A percentile compares a stretch with the other conserved stretches of the same genome.
Conservation (phyloP, 768 basidiomycete genomes). For the Phylloporus scabripes region DNA sequence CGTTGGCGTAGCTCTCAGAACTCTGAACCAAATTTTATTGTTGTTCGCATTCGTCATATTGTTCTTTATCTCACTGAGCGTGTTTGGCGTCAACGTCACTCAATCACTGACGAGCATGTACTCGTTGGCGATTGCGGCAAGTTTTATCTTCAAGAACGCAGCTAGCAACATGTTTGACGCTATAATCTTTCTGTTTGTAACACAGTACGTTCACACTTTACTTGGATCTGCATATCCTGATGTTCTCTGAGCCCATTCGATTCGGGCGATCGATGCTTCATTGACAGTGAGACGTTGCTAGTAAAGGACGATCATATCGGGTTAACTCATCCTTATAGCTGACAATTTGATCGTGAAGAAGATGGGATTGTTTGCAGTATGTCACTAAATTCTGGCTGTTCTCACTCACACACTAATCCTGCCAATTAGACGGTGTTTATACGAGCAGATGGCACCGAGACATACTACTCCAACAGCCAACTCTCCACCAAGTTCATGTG, state of each 20-base stretch:
- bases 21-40: slow-evolving; percentile 58
- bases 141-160: slow-evolving; percentile 76
- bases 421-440: slow-evolving; percentile 55
- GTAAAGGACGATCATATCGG: neutral
- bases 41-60: slow-evolving; percentile 58
- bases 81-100: slow-evolving; percentile 66
- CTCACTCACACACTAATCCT: neutral
- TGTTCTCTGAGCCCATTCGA: slow-evolving; percentile 56
- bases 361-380: slow-evolving; percentile 71
- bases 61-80: slow-evolving; percentile 67
- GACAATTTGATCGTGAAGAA: slow-evolving; percentile 74
- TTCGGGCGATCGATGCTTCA: slow-evolving; percentile 77
- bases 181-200: slow-evolving; percentile 78
- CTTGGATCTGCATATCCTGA: slow-evolving; percentile 4
- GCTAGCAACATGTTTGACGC: slow-evolving; percentile 72
- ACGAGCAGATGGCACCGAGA: slow-evolving; percentile 69
- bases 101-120: slow-evolving; percentile 67
- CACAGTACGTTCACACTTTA: slow-evolving; percentile 53
- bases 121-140: slow-evolving; percentile 64
- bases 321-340: slow-evolving; percentile 32
- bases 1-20: slow-evolving; percentile 59
- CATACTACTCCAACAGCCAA: slow-evolving; percentile 78
- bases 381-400: slow-evolving; percentile 9
- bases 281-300: slow-evolving; percentile 42
- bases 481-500: slow-evolving; percentile 73